A percentile compares a stretch with the other conserved stretches of the same genome.
Evolutionary conservation across 2,329 filamentous ascomycete genomes (phyloP).

Genomic region (Penicillium griseofulvum): DNA sequence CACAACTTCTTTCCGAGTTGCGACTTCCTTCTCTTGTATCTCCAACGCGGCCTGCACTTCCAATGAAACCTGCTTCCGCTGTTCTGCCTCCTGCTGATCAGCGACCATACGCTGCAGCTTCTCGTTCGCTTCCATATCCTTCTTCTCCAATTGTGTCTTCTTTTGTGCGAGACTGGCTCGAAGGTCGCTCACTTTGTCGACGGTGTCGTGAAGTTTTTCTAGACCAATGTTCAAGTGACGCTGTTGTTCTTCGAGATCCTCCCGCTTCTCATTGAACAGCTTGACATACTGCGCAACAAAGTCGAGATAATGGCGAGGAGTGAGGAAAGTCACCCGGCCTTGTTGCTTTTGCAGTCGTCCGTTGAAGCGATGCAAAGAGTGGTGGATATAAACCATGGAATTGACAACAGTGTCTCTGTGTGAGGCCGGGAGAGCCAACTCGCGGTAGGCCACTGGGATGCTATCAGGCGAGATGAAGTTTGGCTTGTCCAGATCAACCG

Average conservation of each 20-base stretch:
- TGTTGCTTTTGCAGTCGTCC: constrained; percentile 84
- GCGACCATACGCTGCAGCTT: constrained; percentile 97
- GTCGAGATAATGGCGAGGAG: constrained; percentile 93
- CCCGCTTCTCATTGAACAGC: constrained; percentile 95
- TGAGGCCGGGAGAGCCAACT: constrained; percentile 76
- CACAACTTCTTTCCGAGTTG: constrained; percentile 77
- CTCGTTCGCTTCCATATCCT: constrained; percentile 93
- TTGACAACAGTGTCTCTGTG: constrained; percentile 94
- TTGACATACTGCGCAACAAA: constrained; percentile 98
- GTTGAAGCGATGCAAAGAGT: constrained; percentile 90
- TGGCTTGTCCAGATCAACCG: constrained; percentile 87
- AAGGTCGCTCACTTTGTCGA: constrained; percentile 93
- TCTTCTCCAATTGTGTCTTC: constrained; percentile 87
- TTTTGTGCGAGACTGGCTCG: constrained; percentile 89
- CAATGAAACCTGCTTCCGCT: constrained; percentile 80
- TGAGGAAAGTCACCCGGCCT: constrained; percentile 87
- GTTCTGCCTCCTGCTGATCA: constrained; percentile 90
- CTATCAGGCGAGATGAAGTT: constrained; percentile 85
- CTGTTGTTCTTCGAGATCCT: constrained; percentile 97
- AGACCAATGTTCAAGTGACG: constrained; percentile 97
- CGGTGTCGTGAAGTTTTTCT: constrained; percentile 93
- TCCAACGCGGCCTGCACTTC: constrained; percentile 86
- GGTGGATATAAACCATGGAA: constrained; percentile 98
- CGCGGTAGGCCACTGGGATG: constrained; percentile 88
- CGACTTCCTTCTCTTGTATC: constrained; percentile 85